Conservation (phyloP, 2,329 filamentous ascomycete species). For the Sporothrix sp. region DNA sequence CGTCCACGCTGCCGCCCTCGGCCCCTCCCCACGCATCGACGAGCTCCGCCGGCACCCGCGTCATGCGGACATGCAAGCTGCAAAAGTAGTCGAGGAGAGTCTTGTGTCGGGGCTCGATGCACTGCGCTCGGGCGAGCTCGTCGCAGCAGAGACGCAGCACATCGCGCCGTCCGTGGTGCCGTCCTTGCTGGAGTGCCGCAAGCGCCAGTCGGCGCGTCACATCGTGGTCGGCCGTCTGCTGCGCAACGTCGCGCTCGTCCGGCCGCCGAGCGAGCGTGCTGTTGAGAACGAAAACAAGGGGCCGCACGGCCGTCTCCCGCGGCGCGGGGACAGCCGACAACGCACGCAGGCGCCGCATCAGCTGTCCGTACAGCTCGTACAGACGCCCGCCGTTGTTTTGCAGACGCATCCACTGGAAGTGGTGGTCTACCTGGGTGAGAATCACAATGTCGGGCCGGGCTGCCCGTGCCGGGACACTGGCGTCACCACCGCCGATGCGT, state of each 20-base stretch:
- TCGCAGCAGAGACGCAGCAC: constrained; percentile 9
- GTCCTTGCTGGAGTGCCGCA: not conserved
- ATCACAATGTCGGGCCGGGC: constrained; percentile 4
- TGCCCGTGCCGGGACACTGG: not conserved
- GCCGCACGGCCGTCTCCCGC: not conserved
- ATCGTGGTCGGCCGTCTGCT: not conserved
- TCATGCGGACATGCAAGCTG: constrained; percentile 13
- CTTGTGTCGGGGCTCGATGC: constrained; percentile 13
- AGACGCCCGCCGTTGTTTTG: constrained; percentile 13
- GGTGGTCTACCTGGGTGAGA: constrained; percentile 18
- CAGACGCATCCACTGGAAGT: constrained; percentile 18
- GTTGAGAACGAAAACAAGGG: constrained; percentile 16
- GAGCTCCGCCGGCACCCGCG: not conserved
- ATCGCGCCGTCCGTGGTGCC: not conserved
- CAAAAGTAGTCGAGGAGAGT: constrained; percentile 15
- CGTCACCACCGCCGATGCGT: too few relatives aligned
- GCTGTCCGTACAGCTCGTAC: constrained; percentile 15
- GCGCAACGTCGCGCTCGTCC: not conserved
- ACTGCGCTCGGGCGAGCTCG: constrained; percentile 9
- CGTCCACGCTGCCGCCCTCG: not conserved
- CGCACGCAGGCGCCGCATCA: constrained; percentile 15
- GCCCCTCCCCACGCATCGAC: constrained; percentile 4
- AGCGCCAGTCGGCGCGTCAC: constrained; percentile 4
- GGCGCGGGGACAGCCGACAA: not conserved
- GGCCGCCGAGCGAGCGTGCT: constrained; percentile 6